These are phyloP conservation scores for Suillus subalutaceus DNA, from an alignment of 768 basidiomycete genomes.

Conservation along the genomic window DNA sequence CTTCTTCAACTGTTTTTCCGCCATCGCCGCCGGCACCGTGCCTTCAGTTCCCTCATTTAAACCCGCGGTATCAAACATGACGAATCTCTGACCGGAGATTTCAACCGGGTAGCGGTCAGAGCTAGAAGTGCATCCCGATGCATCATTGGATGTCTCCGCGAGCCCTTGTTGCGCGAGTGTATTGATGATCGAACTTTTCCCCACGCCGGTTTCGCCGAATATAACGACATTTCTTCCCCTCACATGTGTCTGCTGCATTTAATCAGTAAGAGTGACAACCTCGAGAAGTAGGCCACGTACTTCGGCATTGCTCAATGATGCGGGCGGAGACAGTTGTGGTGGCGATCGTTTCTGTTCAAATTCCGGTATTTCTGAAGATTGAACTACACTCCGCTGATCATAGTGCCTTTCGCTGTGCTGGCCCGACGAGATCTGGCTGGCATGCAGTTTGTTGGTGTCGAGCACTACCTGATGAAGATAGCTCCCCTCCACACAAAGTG, in stretches of 20 bases:
- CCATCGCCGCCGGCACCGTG: slow-evolving; percentile 11
- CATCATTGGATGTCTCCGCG: slow-evolving; percentile 15
- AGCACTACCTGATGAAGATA: not conserved
- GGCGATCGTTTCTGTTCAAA: not conserved
- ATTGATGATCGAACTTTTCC: slow-evolving; percentile 33
- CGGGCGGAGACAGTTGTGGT: not conserved
- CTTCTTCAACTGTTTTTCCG: slow-evolving; percentile 23
- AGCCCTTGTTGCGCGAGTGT: slow-evolving; percentile 17
- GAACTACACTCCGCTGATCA: not conserved
- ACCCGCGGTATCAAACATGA: slow-evolving; percentile 41
- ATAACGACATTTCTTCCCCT: slow-evolving; percentile 23
- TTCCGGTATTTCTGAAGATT: not conserved
- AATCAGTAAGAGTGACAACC: not conserved
- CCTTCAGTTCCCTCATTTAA: slow-evolving; percentile 32
- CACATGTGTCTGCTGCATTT: not conserved
- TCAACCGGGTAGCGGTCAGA: not conserved
- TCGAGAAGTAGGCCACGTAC: not conserved
- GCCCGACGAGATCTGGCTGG: not conserved
- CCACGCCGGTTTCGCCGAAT: slow-evolving; percentile 26
- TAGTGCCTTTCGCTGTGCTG: not conserved
- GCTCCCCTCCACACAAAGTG: not conserved
- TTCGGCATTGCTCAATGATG: not conserved
- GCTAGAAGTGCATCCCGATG: slow-evolving; percentile 20
- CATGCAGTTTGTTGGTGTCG: not conserved
- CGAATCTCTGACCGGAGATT: slow-evolving; percentile 5